phyloP scores from a whole-genome alignment of 768 basidiomycete species.

The Lactarius pseudohatsudake region DNA sequence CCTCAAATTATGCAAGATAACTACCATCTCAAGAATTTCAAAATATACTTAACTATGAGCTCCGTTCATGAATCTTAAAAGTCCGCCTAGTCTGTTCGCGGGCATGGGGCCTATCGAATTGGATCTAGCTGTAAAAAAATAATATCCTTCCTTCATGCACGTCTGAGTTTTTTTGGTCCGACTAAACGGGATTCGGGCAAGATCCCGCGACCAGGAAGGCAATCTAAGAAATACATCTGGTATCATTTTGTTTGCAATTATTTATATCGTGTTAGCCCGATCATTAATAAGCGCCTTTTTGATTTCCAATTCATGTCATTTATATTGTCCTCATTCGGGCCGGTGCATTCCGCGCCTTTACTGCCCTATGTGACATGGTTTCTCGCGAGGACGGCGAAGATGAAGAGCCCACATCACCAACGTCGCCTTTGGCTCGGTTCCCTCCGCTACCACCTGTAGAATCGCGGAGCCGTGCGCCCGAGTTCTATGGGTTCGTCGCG shows the following conservation, averaged over 20 bases:
- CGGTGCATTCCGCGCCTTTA: not conserved
- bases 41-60: too few relatives aligned
- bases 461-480: conserved; percentile 66
- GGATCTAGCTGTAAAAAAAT: too few relatives aligned
- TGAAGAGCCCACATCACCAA: conserved; percentile 35
- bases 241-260: not conserved
- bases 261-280: not conserved
- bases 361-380: not conserved
- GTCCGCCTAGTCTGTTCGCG: too few relatives aligned
- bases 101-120: too few relatives aligned
- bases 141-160: not conserved
- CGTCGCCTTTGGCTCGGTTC: conserved; percentile 47
- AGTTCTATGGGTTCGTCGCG: conserved; percentile 90
- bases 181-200: conserved; percentile 2
- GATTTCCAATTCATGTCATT: too few relatives aligned
- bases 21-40: too few relatives aligned
- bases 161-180: conserved; percentile 7
- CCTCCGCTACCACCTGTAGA: conserved; percentile 46
- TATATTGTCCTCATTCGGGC: not conserved
- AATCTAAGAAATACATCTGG: not conserved
- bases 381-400: not conserved
- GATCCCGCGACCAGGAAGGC: conserved; percentile 7
- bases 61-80: too few relatives aligned
- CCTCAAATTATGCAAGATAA: too few relatives aligned
- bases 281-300: not conserved